phyloP scores from a whole-genome alignment of 1,284 basidiomycete species.

The Cutaneotrichosporon sp. region DNA sequence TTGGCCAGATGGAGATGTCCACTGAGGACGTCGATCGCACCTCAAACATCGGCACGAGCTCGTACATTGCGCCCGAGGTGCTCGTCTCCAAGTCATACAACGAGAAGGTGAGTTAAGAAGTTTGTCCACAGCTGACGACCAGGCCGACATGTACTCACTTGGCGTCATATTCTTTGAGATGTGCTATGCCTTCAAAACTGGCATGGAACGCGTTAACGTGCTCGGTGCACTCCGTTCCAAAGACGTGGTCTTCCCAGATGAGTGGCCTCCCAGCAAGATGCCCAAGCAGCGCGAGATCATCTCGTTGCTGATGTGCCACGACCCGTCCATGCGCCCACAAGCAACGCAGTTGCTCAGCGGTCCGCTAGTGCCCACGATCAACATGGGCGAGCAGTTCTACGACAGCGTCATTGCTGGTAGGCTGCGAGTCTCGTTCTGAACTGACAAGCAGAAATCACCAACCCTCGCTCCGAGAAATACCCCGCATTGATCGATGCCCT shows the following conservation, averaged over 20 bases:
- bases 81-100: constrained; percentile 54
- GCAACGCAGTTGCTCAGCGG: constrained; percentile 83
- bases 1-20: constrained; percentile 57
- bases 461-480: constrained; percentile 49
- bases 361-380: constrained; percentile 59
- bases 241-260: constrained; percentile 61
- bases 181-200: constrained; percentile 85
- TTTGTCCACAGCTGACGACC: neutral
- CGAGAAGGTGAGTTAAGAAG: constrained; percentile 33
- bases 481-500: constrained; percentile 42
- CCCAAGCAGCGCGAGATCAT: constrained; percentile 62
- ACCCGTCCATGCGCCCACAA: constrained; percentile 75
- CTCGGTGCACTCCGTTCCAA: constrained; percentile 74
- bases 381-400: constrained; percentile 44
- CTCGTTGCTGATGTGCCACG: constrained; percentile 75
- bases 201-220: constrained; percentile 79
- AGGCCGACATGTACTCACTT: constrained; percentile 93
- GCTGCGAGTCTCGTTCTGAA: constrained; percentile 55
- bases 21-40: constrained; percentile 36
- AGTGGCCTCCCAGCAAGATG: constrained; percentile 64
- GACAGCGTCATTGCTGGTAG: constrained; percentile 40
- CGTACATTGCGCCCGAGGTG: constrained; percentile 91
- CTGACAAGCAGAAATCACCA: constrained; percentile 39
- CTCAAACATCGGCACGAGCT: constrained; percentile 80
- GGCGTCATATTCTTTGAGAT: constrained; percentile 98